Evolutionary conservation across 495 filamentous ascomycete species (phyloP), one percentile per base, ranked within the genome.

Genomic region (Penicillium silybi): DNA sequence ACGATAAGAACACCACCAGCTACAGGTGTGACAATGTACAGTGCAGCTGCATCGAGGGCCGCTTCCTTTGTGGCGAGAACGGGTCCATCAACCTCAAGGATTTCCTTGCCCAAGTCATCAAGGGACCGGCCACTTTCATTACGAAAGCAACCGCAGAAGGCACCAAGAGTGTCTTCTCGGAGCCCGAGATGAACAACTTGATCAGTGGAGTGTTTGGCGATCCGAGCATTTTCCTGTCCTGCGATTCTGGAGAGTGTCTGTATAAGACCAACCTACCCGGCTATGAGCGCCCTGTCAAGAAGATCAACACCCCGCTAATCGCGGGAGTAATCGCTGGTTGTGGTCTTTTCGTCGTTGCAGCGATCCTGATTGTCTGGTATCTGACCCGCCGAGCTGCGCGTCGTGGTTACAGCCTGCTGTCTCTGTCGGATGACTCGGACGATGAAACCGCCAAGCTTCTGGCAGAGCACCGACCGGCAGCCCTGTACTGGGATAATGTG

Each of bases 221-320:
- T 54, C 74, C 82, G 53, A 97, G 84, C 60, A 98, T 98, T 55
- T 79, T 84, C 35, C 70, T 98, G 41, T 76, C 83, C 34, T 98
- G 93, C 64, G 71, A 85, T 53, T 78, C 91, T 17, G 93, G 93
- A 49, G 93, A 98, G 68, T 98, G 93, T 75, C 73, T 98, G 23
- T 88, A 96, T 69, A 81, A 84, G 54, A 95, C 91, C 9, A 89
- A 97, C 52, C 86, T 96, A 17, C 93, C 93, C 10, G 95, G 93
- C 23, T 97, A 93, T 64, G 72, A 86, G 47, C 81, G 90, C 37
- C 88, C 92, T 4, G 76, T 97, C 44, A 97, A 97, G 71, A 84
- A 87, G 61, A 97, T 98, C 73, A 98, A 98, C 66, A 98, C 92
- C 0, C 93, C 95, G 10, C 75, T 98, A 41, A 97, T 98, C 60